Evolutionary conservation across 176 grass and related monocot genomes (phyloP).

Genomic region (Eleusine indica): DNA sequence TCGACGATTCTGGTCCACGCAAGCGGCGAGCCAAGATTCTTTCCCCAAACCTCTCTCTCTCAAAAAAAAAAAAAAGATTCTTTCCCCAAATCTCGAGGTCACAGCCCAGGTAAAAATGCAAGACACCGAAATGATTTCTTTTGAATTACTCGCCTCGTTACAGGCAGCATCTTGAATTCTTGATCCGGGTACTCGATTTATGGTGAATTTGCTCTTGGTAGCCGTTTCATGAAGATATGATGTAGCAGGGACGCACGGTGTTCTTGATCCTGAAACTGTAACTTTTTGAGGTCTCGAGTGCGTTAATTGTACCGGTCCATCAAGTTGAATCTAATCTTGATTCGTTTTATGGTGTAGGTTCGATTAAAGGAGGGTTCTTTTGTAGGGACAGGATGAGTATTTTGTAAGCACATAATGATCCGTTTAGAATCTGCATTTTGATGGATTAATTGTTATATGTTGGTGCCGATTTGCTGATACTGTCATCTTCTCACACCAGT

Average conservation of each 20-base stretch:
- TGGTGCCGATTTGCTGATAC: neutral
- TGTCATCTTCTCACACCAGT: neutral
- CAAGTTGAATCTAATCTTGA: neutral
- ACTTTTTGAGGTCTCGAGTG: neutral
- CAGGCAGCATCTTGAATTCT: neutral
- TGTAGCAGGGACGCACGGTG: neutral
- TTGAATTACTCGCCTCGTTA: neutral
- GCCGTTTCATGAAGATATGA: neutral
- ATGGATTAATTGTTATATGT: neutral
- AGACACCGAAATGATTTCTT: neutral
- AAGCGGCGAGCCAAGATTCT: neutral
- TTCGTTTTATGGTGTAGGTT: neutral
- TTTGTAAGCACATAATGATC: neutral
- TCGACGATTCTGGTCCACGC: neutral
- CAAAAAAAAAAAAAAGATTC: neutral
- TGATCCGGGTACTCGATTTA: neutral
- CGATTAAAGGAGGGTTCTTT: neutral
- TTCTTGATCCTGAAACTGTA: neutral
- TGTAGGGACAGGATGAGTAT: neutral
- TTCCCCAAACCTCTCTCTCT: neutral
- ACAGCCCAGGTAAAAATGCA: neutral
- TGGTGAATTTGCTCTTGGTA: neutral
- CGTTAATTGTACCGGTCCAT: neutral
- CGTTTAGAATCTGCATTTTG: neutral
- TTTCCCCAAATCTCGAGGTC: neutral